Percentiles rank a stretch among this genome's conserved stretches.
These are phyloP conservation scores for Trichomonascus vanleenenianus DNA, from an alignment of 805 yeast genomes.

Conservation along the genomic window DNA sequence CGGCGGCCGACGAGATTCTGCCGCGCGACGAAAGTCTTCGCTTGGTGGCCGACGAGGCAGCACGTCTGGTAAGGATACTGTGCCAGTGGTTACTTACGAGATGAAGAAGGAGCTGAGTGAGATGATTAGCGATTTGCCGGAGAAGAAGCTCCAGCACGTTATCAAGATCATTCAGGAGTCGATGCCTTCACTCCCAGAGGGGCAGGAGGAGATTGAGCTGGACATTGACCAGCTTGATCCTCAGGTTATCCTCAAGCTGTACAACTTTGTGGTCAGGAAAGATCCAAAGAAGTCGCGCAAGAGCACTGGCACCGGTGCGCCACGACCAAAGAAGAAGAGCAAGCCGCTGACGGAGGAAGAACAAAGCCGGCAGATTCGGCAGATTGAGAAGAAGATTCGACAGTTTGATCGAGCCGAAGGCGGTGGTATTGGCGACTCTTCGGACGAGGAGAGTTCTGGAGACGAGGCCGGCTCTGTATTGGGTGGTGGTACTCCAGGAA, in stretches of 20 bases:
- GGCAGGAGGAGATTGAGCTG: slow-evolving; percentile 89
- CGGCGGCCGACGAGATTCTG: slow-evolving; percentile 39
- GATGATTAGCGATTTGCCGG: slow-evolving; percentile 64
- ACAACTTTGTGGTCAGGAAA: slow-evolving; percentile 67
- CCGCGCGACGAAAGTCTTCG: slow-evolving; percentile 10
- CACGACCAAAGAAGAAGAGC: slow-evolving; percentile 38
- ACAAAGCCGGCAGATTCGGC: slow-evolving; percentile 59
- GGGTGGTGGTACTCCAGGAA: not conserved
- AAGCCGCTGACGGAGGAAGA: slow-evolving; percentile 59
- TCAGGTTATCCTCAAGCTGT: slow-evolving; percentile 70
- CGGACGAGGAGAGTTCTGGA: not conserved
- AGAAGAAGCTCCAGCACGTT: slow-evolving; percentile 74
- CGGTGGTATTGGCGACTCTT: not conserved
- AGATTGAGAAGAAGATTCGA: slow-evolving; percentile 65
- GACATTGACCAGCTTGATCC: slow-evolving; percentile 92
- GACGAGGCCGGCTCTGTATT: too few species aligned
- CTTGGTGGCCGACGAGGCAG: slow-evolving; percentile 9
- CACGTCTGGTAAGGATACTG: slow-evolving; percentile 20
- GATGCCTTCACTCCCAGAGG: slow-evolving; percentile 49
- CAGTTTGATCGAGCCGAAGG: slow-evolving; percentile 42
- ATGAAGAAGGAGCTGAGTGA: slow-evolving; percentile 94
- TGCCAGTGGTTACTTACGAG: slow-evolving; percentile 65
- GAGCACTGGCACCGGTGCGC: slow-evolving; percentile 8
- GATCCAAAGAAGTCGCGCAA: slow-evolving; percentile 21
- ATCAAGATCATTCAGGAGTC: slow-evolving; percentile 77